Conservation (phyloP, 495 filamentous ascomycete species). For the Penicillium lividum region DNA sequence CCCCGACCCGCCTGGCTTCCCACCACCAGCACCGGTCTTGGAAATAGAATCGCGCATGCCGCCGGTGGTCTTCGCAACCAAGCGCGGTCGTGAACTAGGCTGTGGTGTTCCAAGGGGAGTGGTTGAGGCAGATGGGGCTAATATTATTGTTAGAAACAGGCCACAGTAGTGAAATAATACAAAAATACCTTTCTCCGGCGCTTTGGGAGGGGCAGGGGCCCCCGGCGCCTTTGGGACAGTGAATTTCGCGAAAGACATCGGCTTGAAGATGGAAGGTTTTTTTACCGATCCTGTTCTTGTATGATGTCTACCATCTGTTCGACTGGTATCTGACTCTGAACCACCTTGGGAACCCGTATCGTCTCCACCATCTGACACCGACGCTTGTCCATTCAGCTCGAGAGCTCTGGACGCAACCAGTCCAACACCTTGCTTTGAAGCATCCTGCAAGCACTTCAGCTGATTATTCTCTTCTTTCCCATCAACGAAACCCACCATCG, state of each 20-base stretch:
- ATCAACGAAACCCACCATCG: conserved; percentile 32
- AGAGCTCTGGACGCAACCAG: conserved; percentile 44
- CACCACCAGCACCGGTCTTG: conserved; percentile 44
- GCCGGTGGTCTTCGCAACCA: conserved; percentile 67
- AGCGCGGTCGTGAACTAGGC: conserved; percentile 54
- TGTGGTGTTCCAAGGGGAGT: conserved; percentile 44
- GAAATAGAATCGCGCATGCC: conserved; percentile 55
- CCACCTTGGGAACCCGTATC: conserved; percentile 49
- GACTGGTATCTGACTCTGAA: conserved; percentile 52
- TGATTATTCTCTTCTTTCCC: conserved; percentile 1
- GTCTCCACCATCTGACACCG: conserved; percentile 45
- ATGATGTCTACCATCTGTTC: conserved; percentile 60
- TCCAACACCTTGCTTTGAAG: conserved; percentile 34
- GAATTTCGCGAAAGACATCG: conserved; percentile 88
- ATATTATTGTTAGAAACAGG: conserved; percentile 24
- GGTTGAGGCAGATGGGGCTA: conserved; percentile 43
- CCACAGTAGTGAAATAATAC: conserved; percentile 1
- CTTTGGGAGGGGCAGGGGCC: conserved; percentile 53
- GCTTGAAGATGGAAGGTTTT: conserved; percentile 87
- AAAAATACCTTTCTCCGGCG: conserved; percentile 55
- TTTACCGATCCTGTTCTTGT: conserved; percentile 71
- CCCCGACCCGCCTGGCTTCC: conserved; percentile 50
- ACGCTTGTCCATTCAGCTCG: conserved; percentile 46
- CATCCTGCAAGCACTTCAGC: conserved; percentile 37
- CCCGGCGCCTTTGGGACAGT: conserved; percentile 55